Evolutionary conservation across 2,329 filamentous ascomycete species (phyloP), one percentile per base, ranked within the genome.

Genomic region (Nectriaceae sp.): DNA sequence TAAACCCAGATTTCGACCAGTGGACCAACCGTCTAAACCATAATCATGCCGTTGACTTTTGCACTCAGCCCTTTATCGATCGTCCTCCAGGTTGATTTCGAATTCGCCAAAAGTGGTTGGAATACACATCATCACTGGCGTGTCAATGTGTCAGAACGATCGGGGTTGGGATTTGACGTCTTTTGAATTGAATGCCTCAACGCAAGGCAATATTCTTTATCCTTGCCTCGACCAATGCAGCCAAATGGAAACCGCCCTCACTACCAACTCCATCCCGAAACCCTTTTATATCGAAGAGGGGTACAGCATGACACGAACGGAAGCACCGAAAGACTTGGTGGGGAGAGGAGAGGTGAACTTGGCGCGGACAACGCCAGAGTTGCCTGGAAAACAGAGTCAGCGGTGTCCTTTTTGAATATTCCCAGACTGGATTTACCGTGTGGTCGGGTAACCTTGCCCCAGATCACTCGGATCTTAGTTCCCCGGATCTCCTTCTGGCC

Each of bases 381-480:
- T 97, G 75, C 94, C 90, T 94, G 47, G 10, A 26, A 19, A 19
- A 21, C 31, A 40, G 5, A 40, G 47, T 59, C 48, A 65, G 62
- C 33, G 21, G 29, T 40, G 46, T 5, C 18, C 16, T 29, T 21
- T 16, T 24, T n/a, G n/a, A 21, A 5, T 31, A 31, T 22, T n/a
- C n/a, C n/a, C n/a, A 51, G 46, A 20, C 26, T 46, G 41, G 53
- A 74, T 78, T 67, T 89, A 93, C 89, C 93, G 80, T 97, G 93
- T 74, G 91, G 87, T 72, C 91, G 83, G 74, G 90, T 96, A 74
- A 97, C 88, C 84, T 96, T 97, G 82, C 93, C 93, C 91, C 92
- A 97, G 82, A 97, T 97, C 67, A 97, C 88, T 72, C 93, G 87
- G 80, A 97, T 95, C 88, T 97, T 97, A 75, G 91, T 93, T 74